These are phyloP conservation scores for Boechera divaricarpa DNA, from an alignment of 345 rosid genomes.

Conservation along the genomic window DNA sequence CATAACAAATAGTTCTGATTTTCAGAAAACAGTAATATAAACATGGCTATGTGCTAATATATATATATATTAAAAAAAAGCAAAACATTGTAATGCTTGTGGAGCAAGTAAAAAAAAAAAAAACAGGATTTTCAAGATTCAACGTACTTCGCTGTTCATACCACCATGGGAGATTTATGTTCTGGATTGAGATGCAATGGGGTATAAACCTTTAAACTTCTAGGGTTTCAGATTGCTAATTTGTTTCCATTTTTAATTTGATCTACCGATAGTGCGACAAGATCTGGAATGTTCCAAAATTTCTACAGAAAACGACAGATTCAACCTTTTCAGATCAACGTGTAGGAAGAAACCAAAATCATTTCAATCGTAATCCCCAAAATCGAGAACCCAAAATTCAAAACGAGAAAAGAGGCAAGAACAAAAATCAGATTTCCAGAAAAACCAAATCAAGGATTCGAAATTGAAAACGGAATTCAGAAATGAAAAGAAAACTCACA, in stretches of 20 bases:
- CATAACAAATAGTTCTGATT: slow-evolving; percentile 24
- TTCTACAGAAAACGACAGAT: slow-evolving; percentile 18
- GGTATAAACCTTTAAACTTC: background rate
- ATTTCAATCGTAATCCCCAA: slow-evolving; percentile 18
- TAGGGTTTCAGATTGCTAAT: background rate
- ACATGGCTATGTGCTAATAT: background rate
- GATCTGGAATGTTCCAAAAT: background rate
- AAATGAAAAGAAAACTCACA: slow-evolving; percentile 50
- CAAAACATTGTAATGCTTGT: slow-evolving; percentile 20
- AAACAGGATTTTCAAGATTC: background rate
- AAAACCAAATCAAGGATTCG: slow-evolving; percentile 5
- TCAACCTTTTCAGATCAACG: background rate
- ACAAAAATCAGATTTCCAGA: slow-evolving; percentile 1
- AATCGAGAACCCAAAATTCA: slow-evolving; percentile 26
- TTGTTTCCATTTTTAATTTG: background rate
- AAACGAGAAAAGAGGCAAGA: slow-evolving; percentile 10
- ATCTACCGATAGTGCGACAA: background rate
- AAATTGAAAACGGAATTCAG: background rate
- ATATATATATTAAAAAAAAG: background rate
- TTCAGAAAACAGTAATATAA: background rate
- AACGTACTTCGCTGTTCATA: background rate
- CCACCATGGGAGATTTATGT: background rate
- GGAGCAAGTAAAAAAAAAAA: slow-evolving; percentile 5
- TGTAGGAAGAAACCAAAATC: slow-evolving; percentile 2
- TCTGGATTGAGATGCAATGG: slow-evolving; percentile 8